phyloP scores from a whole-genome alignment of 257 asterid species.

The Ilex aquifolium region DNA sequence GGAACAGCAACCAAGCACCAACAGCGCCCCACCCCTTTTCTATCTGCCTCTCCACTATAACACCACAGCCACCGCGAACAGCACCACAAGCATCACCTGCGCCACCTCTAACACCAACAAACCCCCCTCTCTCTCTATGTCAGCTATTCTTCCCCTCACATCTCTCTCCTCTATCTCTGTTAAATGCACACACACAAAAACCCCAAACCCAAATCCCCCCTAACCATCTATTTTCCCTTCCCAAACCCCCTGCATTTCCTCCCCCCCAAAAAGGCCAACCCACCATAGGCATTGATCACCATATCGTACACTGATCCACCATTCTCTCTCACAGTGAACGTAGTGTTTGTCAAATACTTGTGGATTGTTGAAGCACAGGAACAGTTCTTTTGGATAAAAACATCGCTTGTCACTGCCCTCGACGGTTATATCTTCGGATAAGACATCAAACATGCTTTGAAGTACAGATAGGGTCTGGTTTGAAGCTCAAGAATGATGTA shows the following conservation, averaged over 20 bases:
- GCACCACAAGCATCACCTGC: no score
- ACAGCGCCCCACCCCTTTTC: no score
- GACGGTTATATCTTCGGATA: constrained; percentile 53
- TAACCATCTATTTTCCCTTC: no score
- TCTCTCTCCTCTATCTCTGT: no score
- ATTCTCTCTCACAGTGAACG: constrained; percentile 63
- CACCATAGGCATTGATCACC: constrained; percentile 65
- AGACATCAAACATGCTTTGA: constrained; percentile 91
- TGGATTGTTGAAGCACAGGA: constrained; percentile 60
- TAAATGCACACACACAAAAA: no score
- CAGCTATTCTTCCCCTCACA: no score
- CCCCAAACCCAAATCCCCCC: no score
- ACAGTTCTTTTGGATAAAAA: constrained; percentile 84
- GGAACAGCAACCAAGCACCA: no score
- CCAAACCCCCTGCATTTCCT: constrained; percentile 64
- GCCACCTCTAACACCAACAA: no score
- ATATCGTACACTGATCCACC: constrained; percentile 69
- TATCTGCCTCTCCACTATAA: no score
- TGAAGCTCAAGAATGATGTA: constrained; percentile 81
- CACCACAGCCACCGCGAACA: no score
- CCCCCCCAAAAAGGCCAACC: constrained; percentile 78
- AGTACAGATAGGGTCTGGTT: constrained; percentile 55
- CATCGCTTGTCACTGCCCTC: constrained; percentile 75
- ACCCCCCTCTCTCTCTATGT: no score
- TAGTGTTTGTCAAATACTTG: constrained; percentile 63